Base-by-base conservation (phyloP, 352 stramenopile genomes). In the Pythium aphanidermatum region DNA sequence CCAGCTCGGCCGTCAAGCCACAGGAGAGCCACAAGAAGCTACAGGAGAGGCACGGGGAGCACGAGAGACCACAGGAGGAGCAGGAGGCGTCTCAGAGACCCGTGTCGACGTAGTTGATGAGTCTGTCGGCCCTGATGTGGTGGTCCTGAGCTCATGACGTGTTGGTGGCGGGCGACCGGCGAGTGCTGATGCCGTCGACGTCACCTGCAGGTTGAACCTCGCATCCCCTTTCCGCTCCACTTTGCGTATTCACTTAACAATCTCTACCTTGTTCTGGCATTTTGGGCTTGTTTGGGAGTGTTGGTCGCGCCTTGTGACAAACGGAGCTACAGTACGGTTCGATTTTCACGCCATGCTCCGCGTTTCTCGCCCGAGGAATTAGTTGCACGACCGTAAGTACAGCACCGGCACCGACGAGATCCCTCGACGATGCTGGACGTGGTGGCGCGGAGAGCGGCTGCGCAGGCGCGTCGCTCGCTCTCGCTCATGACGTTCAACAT, bases 401-500 rank as follows among this genome's bases (percentile, higher is more conserved):
- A 21, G 11, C 25, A 8, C 8, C 21, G n/a, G n/a, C n/a, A n/a
- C n/a, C n/a, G n/a, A n/a, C n/a, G n/a, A n/a, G n/a, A n/a, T n/a
- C n/a, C n/a, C n/a, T n/a, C n/a, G n/a, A n/a, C n/a, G n/a, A 63
- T 63, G 54, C 35, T 62, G 47, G 48, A 65, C 36, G 41, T 55
- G 24, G 48, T 67, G 50, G 58, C 57, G 23, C 59, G 58, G 19
- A 53, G 58, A 51, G 46, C 54, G 1, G 37, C 42, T 16, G 47
- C 47, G 38, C 47, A 54, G 25, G 25, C 33, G 46, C 47, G 26
- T 38, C 65, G 58, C 23, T 63, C 60, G 59, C 60, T 90, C 42
- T 87, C 78, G 59, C 68, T 93, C 51, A 83, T 93, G 76, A 90
- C 78, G 45, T 93, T 93, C 60, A 93, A 93, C 64, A 58, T 93